Base-by-base conservation (phyloP, 805 yeast species). In the Ogataea trehaloabstinens region DNA sequence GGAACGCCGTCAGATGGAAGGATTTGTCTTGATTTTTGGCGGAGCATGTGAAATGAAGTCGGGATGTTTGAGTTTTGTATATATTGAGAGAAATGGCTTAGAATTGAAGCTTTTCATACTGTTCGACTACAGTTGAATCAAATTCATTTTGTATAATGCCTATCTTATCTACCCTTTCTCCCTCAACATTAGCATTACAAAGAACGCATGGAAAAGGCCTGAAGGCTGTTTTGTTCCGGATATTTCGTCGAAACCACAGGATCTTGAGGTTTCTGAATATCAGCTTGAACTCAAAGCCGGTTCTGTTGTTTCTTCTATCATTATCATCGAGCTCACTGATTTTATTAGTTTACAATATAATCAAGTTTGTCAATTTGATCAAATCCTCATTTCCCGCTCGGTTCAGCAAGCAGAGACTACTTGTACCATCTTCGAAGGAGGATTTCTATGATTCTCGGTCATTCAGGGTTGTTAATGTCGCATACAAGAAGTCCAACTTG, bases 381-480 rank as follows among this genome's bases (percentile, higher is more conserved):
- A 41, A 41, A 24, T 35, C 42, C 4, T 49, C 44, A 20, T 24
- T 24, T 2, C 16, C 28, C 18, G 22, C 48, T 1, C 15, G 25
- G 32, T 35, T 18, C 7, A 15, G 19, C 19, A 21, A 35, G 13
- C 28, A 28, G 19, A 27, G 19, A 5, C 21, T 25, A 24, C 15
- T 22, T 19, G 31, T 32, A 10, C 19, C 33, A 11, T 8, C 22
- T 6, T n/a, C 7, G 12, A 40, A 30, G 21, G 36, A 38, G 19
- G 20, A 29, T 5, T 41, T 38, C 30, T 37, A 41, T 28, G 39
- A 37, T 24, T 30, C 73, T 32, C 73, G 44, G 8, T 34, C 25
- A 4, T 16, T 35, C n/a, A 61, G 81, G 45, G 66, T 66, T 35
- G 67, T 77, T 22, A 64, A 63, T 41, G 71, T 77, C n/a, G 74